These are phyloP conservation scores for Magnolia officinalis DNA, from an alignment of 164 flowering plant genomes.

Conservation along the genomic window DNA sequence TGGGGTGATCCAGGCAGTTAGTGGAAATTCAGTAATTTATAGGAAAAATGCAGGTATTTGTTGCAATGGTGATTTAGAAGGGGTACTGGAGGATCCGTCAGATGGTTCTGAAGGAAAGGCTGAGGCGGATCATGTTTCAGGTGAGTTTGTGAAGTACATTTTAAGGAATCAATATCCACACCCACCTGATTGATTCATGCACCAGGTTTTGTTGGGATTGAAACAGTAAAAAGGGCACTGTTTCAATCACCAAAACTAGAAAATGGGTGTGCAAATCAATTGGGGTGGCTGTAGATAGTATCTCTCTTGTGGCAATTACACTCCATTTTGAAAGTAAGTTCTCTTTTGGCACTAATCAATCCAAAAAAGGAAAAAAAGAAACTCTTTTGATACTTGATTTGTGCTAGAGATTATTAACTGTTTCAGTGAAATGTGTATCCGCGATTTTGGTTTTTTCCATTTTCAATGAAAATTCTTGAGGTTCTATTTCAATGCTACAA, in stretches of 20 bases:
- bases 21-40: conserved; percentile 10
- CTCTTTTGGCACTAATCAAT: not conserved
- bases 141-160: conserved; percentile 31
- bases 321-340: not conserved
- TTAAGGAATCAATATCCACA: not conserved
- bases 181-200: not conserved
- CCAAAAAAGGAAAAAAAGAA: too few relatives aligned
- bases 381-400: too few relatives aligned
- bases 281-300: not conserved
- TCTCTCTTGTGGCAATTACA: not conserved
- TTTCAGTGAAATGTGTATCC: too few relatives aligned
- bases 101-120: conserved; percentile 26
- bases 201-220: not conserved
- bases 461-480: too few relatives aligned
- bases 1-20: conserved; percentile 25
- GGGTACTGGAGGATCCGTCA: conserved; percentile 14
- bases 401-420: too few relatives aligned
- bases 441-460: too few relatives aligned
- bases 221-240: not conserved
- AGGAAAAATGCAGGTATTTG: conserved; percentile 10
- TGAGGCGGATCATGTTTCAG: conserved; percentile 23
- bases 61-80: conserved; percentile 15
- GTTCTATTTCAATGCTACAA: too few relatives aligned
- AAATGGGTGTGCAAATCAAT: not conserved
- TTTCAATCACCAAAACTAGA: not conserved